Base-by-base conservation (phyloP, 2,329 filamentous ascomycete species). In the Cytospora piceae region DNA sequence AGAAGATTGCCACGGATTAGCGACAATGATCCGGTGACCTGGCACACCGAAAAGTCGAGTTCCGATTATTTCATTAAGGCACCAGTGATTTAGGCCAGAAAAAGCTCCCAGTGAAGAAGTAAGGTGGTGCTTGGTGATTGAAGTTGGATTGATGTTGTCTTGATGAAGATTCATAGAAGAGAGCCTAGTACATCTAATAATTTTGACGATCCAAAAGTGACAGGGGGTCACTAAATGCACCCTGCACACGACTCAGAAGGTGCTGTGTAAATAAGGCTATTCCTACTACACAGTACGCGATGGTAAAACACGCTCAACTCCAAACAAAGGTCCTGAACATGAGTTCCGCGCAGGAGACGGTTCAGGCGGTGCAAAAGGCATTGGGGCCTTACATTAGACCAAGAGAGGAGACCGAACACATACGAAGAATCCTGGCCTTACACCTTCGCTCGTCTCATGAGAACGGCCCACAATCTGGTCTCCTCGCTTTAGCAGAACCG, bases 351-450 rank as follows among this genome's bases (percentile, higher is more conserved):
- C 65, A 76, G 24, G 77, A 81, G 20, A 71, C 73, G 15, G 64
- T 80, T 17, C 72, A 77, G 57, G 74, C 74, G 39, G 74, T 84
- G 39, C 78, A 81, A 63, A 74, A 76, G 51, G 76, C 74, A 22
- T 78, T 90, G 27, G 76, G 79, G 39, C 82, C 83, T 5, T 87
- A 81, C 67, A 78, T 88, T 64, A 85, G 84, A 60, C 80, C 83
- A 32, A 81, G 85, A 31, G 85, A 88, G 65, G 84, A 89, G 69
- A 80, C 82, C 58, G 78, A 81, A 42, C 83, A 83, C 56, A 84
- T 89, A 64, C 80, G 85, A 68, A 83, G 82, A 58, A 76, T 87
- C 34, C 72, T 88, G 55, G 80, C 84, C 52, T 79, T 83, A 24
- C 81, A 87, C 69, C 76, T 90, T 5, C 80, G 80, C 32, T 79